These are phyloP conservation scores for Serendipita sp. DNA, from an alignment of 768 basidiomycete genomes.

Conservation along the genomic window DNA sequence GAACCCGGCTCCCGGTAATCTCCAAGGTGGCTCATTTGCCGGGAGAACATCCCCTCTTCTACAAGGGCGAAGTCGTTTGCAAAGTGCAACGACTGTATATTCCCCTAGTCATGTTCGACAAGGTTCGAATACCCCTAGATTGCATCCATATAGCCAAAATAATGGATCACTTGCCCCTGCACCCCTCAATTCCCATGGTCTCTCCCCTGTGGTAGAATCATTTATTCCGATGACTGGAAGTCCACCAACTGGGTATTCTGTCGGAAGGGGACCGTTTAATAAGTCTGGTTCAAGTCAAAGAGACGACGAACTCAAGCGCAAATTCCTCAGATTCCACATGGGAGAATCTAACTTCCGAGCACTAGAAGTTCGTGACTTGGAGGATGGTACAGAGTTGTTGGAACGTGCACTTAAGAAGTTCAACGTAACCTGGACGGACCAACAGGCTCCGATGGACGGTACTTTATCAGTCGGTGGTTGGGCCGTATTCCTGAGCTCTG, in stretches of 20 bases:
- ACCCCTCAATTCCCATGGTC: background rate
- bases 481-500: constrained; percentile 62
- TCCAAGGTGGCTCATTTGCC: constrained; percentile 20
- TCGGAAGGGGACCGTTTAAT: constrained; percentile 42
- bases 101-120: constrained; percentile 31
- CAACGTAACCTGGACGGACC: constrained; percentile 26
- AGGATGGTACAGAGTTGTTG: constrained; percentile 69
- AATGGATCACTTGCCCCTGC: constrained; percentile 19
- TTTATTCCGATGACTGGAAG: constrained; percentile 21
- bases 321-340: constrained; percentile 75
- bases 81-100: background rate
- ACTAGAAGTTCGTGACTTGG: constrained; percentile 67
- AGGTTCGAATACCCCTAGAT: constrained; percentile 27
- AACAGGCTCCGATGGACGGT: constrained; percentile 44
- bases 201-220: constrained; percentile 56
- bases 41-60: constrained; percentile 22
- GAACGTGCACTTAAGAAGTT: constrained; percentile 85
- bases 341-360: constrained; percentile 44
- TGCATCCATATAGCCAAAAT: constrained; percentile 19
- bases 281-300: constrained; percentile 27
- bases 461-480: constrained; percentile 76
- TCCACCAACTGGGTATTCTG: constrained; percentile 28
- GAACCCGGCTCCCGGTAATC: constrained; percentile 41
- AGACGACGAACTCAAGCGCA: constrained; percentile 61
- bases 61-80: constrained; percentile 7